Base-by-base conservation (phyloP, 2,329 filamentous ascomycete species). In the Pleochaeta shiraiana region DNA sequence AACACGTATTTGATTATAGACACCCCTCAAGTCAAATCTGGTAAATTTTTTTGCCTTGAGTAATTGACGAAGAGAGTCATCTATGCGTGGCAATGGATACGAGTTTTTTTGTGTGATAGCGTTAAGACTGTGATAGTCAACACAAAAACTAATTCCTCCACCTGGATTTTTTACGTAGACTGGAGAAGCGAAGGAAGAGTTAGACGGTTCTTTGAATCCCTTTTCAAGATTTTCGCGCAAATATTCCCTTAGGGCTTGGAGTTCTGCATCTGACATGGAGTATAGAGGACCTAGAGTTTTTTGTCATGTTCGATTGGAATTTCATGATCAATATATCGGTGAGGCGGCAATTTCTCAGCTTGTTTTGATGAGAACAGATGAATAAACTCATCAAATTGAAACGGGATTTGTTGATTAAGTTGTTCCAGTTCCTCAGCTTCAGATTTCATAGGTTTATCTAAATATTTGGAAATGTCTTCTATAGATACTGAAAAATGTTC, bases 151-250 rank as follows among this genome's bases (percentile, higher is more conserved):
- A 59, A 59, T 4, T 19, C 26, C 55, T 3, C 55, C 55, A 16
- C 26, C 55, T 16, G 55, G 55, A 3, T 59, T 59, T 33, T 59
- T 59, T 19, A 33, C 55, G 33, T 31, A 59, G 4, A 59, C 55
- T 3, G 55, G 55, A 16, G 55, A 59, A 19, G 31, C 43, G 14
- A 60, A 60, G 2, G 64, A 47, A 4, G 59, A 63, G 21, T 14
- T 45, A 1, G 28, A 55, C 19, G 39, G 37, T 19, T 53, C 6
- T 7, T 57, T 63, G 26, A 65, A 65, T 63, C 64, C 64, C n/a
- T 65, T 63, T 1, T 37, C 11, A 2, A 65, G 34, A 37, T 57
- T 65, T 30, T 65, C 64, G 14, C 50, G 30, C 14, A 65, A 39
- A 33, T 55, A 65, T 61, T 65, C 21, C 12, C 21, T 0, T 5